These are phyloP conservation scores for Hortiboletus flavorubellus DNA, from an alignment of 768 basidiomycete genomes.

Conservation along the genomic window DNA sequence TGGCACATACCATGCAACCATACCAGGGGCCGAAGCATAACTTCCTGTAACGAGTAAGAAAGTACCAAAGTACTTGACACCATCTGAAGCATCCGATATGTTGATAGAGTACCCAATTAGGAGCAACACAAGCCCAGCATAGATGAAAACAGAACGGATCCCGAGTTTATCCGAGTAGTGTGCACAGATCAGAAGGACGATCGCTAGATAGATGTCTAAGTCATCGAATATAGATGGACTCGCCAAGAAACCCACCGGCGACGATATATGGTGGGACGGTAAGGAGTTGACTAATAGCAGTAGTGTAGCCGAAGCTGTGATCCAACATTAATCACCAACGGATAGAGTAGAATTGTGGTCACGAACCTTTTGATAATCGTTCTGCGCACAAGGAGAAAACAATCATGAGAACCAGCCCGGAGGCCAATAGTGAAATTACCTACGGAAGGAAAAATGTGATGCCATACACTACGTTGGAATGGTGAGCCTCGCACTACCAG, in stretches of 20 bases:
- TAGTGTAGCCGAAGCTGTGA: constrained; percentile 54
- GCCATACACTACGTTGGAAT: constrained; percentile 49
- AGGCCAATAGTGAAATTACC: constrained; percentile 26
- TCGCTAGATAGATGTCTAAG: constrained; percentile 36
- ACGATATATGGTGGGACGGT: constrained; percentile 66
- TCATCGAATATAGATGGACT: neutral
- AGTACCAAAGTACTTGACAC: constrained; percentile 70
- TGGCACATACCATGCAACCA: constrained; percentile 52
- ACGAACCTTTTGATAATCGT: constrained; percentile 54
- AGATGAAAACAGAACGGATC: constrained; percentile 57
- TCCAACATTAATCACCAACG: neutral
- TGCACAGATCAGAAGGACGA: constrained; percentile 49
- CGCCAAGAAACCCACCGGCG: constrained; percentile 46
- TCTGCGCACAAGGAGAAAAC: constrained; percentile 27
- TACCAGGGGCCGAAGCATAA: constrained; percentile 53
- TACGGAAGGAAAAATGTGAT: constrained; percentile 71
- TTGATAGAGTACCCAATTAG: constrained; percentile 63
- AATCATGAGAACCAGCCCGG: neutral
- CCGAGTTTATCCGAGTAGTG: constrained; percentile 55
- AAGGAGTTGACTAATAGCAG: constrained; percentile 58
- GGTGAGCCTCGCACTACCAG: neutral
- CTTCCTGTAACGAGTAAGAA: constrained; percentile 66
- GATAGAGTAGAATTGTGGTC: neutral
- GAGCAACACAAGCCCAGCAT: constrained; percentile 46
- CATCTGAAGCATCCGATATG: constrained; percentile 47